Base-by-base conservation (phyloP, 1,284 basidiomycete species). In the Kalmanozyma brasiliensis region DNA sequence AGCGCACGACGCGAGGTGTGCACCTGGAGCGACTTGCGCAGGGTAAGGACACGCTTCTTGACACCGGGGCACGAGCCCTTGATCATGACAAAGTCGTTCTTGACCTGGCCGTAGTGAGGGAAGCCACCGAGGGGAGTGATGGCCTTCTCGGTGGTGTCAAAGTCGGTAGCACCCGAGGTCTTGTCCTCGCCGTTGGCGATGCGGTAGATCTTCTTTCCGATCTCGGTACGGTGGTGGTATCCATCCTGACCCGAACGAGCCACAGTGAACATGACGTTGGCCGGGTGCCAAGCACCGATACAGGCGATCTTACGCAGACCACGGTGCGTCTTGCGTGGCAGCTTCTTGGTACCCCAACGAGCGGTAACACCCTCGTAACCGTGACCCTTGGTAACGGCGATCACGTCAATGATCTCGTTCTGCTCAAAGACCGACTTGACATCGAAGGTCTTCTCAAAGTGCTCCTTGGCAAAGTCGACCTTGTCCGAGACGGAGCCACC, bases 51-150 rank as follows among this genome's bases (percentile, higher is more conserved):
- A 87, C 96, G 92, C 88, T 98, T 98, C 88, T 93, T 94, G 83
- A 92, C 93, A 82, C 95, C 95, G 69, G 92, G 92, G 80, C 94
- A 88, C 58, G 90, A 93, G 23, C 76, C 76, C 67, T 70, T 66
- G 63, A 98, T 87, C 85, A 98, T 90, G 81, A 98, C 85, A 87
- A 91, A 98, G 86, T 98, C 96, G 87, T 97, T 94, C 87, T 92
- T 94, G 86, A 98, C 90, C 82, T 96, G 88, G 88, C 95, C 95
- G 85, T 96, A 98, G 85, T 94, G 93, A 61, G 94, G 93, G 90
- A 96, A 99, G 83, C 95, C 96, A 86, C 96, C 96, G 89, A 98
- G 89, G 55, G 96, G 96, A 72, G 93, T 99, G 85, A 99, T 98
- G 68, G 86, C 78, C 88, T 98, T 98, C 86, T 79, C 68, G 40